Base-by-base conservation (phyloP, 2,329 filamentous ascomycete genomes). In the Setomelanomma holmii region DNA sequence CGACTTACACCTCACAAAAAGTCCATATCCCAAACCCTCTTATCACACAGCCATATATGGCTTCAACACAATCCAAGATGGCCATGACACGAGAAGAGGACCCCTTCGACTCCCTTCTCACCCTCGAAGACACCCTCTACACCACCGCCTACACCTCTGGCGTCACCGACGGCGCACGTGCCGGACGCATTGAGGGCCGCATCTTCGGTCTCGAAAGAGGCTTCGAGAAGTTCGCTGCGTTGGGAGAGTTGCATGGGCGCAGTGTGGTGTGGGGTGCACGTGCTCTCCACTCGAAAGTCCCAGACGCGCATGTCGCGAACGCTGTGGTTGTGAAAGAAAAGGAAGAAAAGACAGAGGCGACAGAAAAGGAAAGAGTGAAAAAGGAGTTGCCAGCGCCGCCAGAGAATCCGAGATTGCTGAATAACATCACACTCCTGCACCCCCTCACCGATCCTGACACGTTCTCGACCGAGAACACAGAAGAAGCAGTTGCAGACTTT, bases 151-250 rank as follows among this genome's bases (percentile, higher is more conserved):
- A 92, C 78, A 75, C 81, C 5, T 83, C 91, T 48, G 95, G 95
- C 38, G 75, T 86, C 41, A 78, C 82, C 35, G 93, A 96, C 75
- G 95, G 95, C 53, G 80, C 85, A 35, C 82, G 83, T 53, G 88
- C 90, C 24, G 95, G 95, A 34, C 87, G 88, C 51, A 86, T 91
- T 59, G 95, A 99, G 81, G 95, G 95, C 55, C 89, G 92, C 45
- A 85, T 91, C 17, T 91, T 98, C 70, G 95, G 93, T 0, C 85
- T 98, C 36, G 89, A 96, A 72, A 95, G 93, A 60, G 93, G 93
- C 0, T 98, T 95, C 65, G 91, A 96, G 66, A 98, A 96, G 76
- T 97, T 96, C 68, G 71, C 89, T 36, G 88, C 91, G 56, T 84
- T 91, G 73, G 93, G 93, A 2, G 82, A 83, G 52, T 76, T 98